These are phyloP conservation scores for Cucumis melo DNA, from an alignment of 306 rosid species.

Conservation along the genomic window DNA sequence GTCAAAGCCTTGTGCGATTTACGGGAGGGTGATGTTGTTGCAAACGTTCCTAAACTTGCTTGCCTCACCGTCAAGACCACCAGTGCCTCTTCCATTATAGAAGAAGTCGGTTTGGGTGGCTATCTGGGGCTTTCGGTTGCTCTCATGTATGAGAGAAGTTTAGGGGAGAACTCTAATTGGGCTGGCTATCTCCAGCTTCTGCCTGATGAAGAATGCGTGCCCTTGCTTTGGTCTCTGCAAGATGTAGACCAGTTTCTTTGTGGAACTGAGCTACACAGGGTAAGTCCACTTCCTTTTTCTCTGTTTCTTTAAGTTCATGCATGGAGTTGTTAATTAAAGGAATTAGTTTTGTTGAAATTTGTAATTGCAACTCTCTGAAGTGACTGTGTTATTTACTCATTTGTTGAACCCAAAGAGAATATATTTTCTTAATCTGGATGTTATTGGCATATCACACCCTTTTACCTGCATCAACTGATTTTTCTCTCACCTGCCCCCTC, in stretches of 20 bases:
- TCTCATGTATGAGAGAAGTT: slow-evolving; percentile 73
- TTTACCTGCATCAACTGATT: not conserved
- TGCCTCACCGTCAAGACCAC: slow-evolving; percentile 64
- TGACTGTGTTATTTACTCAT: too few species aligned
- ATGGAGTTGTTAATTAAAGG: not conserved
- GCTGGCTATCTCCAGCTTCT: slow-evolving; percentile 57
- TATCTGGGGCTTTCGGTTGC: slow-evolving; percentile 51
- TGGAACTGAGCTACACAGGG: slow-evolving; percentile 83
- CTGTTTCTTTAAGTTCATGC: not conserved
- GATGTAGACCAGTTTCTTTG: slow-evolving; percentile 41
- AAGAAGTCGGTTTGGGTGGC: slow-evolving; percentile 36
- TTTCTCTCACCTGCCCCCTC: not conserved
- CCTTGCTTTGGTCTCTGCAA: slow-evolving; percentile 51
- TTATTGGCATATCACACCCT: not conserved
- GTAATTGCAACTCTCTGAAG: not conserved
- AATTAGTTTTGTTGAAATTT: not conserved
- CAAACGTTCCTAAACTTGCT: slow-evolving; percentile 59
- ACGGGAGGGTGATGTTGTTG: slow-evolving; percentile 59
- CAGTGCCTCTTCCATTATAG: slow-evolving; percentile 39
- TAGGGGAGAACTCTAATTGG: slow-evolving; percentile 52
- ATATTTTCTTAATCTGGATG: not conserved
- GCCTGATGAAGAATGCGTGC: slow-evolving; percentile 50
- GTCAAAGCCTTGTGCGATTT: slow-evolving; percentile 47
- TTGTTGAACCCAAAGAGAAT: too few species aligned
- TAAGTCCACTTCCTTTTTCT: slow-evolving; percentile 1